These are phyloP conservation scores for Parasitella parasitica DNA, from an alignment of 371 early-diverging fungal species.

Conservation along the genomic window DNA sequence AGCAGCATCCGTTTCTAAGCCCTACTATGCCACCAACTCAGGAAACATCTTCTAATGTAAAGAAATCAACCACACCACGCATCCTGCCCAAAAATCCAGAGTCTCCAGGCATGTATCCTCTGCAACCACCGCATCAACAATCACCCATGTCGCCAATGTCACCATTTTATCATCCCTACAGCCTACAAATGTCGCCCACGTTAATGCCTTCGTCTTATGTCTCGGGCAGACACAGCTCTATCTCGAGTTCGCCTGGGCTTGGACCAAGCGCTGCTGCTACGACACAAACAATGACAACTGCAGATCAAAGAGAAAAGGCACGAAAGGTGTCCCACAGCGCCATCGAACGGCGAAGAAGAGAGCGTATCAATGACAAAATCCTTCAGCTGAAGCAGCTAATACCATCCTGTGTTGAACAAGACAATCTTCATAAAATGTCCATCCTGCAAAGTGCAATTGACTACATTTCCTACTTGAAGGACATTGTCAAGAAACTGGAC, in stretches of 20 bases:
- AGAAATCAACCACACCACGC: constrained; percentile 16
- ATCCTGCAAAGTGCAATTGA: constrained; percentile 74
- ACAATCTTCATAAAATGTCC: constrained; percentile 71
- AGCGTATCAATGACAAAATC: constrained; percentile 74
- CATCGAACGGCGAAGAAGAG: constrained; percentile 75
- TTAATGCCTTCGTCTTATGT: constrained; percentile 9
- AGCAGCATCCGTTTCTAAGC: constrained; percentile 9
- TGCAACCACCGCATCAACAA: constrained; percentile 19
- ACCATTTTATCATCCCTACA: constrained; percentile 23
- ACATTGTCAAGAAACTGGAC: constrained; percentile 41
- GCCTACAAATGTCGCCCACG: constrained; percentile 16
- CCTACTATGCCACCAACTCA: constrained; percentile 20
- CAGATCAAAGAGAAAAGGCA: constrained; percentile 53
- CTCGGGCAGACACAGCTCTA: constrained; percentile 6
- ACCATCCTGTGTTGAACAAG: constrained; percentile 62
- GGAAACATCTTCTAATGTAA: constrained; percentile 26
- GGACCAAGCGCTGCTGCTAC: neutral
- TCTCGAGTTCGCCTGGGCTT: constrained; percentile 14
- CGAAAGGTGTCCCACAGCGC: constrained; percentile 79
- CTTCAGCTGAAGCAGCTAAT: constrained; percentile 43
- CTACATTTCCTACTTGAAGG: constrained; percentile 64
- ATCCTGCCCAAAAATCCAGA: constrained; percentile 14
- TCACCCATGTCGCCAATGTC: constrained; percentile 9
- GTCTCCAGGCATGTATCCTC: neutral
- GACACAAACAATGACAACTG: constrained; percentile 15